Conservation (phyloP, 345 rosid species). For the Boechera divaricarpa region DNA sequence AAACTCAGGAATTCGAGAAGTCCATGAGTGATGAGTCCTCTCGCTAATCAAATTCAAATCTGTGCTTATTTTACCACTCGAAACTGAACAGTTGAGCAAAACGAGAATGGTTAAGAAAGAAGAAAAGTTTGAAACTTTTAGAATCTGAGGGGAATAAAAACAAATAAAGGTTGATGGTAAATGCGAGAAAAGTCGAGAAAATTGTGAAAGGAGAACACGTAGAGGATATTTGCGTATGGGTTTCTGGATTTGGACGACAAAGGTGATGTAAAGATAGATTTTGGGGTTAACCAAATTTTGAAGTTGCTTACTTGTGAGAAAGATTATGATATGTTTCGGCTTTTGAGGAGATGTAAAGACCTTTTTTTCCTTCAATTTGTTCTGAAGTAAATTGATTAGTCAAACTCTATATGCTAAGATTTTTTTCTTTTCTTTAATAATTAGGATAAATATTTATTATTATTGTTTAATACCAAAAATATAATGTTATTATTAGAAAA, state of each 20-base stretch:
- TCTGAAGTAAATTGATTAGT: conserved; percentile 26
- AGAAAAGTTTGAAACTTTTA: neutral
- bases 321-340: conserved; percentile 28
- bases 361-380: neutral
- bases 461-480: neutral
- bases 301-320: conserved; percentile 43
- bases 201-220: conserved; percentile 32
- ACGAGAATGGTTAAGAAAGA: conserved; percentile 44
- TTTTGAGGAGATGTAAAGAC: conserved; percentile 36
- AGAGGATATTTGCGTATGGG: conserved; percentile 34
- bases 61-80: conserved; percentile 10
- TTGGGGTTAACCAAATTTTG: conserved; percentile 31
- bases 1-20: conserved; percentile 39
- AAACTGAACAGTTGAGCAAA: conserved; percentile 33
- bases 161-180: neutral
- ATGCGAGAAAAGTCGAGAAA: conserved; percentile 38
- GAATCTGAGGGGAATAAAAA: neutral
- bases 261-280: conserved; percentile 8
- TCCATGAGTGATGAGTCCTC: conserved; percentile 39
- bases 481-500: conserved; percentile 21
- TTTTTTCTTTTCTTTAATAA: neutral
- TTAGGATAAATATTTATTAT: neutral
- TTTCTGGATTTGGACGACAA: conserved; percentile 38
- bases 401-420: neutral
- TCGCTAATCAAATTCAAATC: conserved; percentile 2